Evolutionary conservation across 495 filamentous ascomycete species (phyloP), one percentile per base, ranked within the genome.

Genomic region (Neurospora sp.): DNA sequence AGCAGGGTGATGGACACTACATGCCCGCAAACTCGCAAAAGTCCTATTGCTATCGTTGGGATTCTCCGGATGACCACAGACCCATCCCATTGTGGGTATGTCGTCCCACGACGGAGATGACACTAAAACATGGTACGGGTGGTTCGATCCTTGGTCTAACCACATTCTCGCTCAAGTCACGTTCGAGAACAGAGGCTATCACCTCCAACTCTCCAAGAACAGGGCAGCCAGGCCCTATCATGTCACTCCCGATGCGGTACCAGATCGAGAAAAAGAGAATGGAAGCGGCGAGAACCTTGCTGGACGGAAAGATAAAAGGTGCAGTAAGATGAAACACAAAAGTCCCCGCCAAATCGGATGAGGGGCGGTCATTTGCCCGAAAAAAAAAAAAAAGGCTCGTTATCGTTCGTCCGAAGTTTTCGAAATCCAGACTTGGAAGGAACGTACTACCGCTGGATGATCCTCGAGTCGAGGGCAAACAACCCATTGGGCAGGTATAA

Each of bases 241-340:
- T 34, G 28, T 19, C 54, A 19, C 28, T 34, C 54, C 54, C 15
- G 28, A 31, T 34, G 28, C 24, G 54, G 28, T 34, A 66, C 15
- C 28, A 34, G 54, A 19, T 66, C 28, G 72, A 36, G 38, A 21
- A 70, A 43, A 54, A 73, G 38, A 28, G 11, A 69, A 40, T n/a
- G 36, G 24, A 39, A n/a, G 73, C 39, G 62, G 69, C 62, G 45
- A 70, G 24, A 40, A 75, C 71, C 75, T 73, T 66, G 54, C 24
- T 66, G 54, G 54, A 10, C 54, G 15, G 48, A 59, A 34, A 34
- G 54, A 66, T 66, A 34, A 36, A 34, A 66, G 24, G 54, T 66
- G 54, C 54, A 62, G 54, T 19, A 66, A 66, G 28, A 66, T 66
- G 13, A 34, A 66, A 66, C 54, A 34, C 28, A 34, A 34, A 66